Base-by-base conservation (phyloP, 192 early-diverging fungal genomes). In the Coemansia asiatica region DNA sequence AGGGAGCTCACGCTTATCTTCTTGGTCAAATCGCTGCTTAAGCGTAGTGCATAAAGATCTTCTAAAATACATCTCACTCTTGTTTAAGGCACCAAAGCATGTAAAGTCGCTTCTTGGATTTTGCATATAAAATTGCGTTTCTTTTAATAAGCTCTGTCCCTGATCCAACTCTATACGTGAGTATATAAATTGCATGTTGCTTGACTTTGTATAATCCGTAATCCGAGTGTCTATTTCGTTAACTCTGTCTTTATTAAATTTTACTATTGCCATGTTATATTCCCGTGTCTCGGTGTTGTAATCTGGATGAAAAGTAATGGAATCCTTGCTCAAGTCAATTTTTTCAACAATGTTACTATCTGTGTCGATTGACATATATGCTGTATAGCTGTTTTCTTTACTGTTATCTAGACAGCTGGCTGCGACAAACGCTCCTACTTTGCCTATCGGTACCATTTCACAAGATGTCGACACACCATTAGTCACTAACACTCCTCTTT, bases 321-420 rank as follows among this genome's bases (percentile, higher is more conserved):
- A 15, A 21, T 29, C n/a, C 4, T 6, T 56, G 54, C 4, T 9
- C 13, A 56, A 56, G 4, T 56, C 6, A 56, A 56, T 56, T 15
- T 21, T 16, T 16, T 56, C 18, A 0, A 29, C n/a, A 16, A 29
- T 29, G 27, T 19, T 29, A n/a, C 13, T 0, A 21, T 29, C 28
- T 16, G 26, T 21, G 13, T 56, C 22, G 54, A 29, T 13, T 8
- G 7, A 56, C 54, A 56, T 56, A 21, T 29, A 29, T 16, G 54
- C 54, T 19, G 54, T 29, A 21, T 31, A 56, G 12, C 16, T 56
- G 25, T 56, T 26, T 15, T 27, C 28, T 29, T 29, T 26, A 15
- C n/a, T n/a, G 27, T 12, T 15, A 33, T 59, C 33, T 10, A 59
- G 29, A 19, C 57, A 59, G 36, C 57, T 59, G 31, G 57, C 57